Conservation (phyloP, 768 basidiomycete species). For the Exsudoporus frostii region DNA sequence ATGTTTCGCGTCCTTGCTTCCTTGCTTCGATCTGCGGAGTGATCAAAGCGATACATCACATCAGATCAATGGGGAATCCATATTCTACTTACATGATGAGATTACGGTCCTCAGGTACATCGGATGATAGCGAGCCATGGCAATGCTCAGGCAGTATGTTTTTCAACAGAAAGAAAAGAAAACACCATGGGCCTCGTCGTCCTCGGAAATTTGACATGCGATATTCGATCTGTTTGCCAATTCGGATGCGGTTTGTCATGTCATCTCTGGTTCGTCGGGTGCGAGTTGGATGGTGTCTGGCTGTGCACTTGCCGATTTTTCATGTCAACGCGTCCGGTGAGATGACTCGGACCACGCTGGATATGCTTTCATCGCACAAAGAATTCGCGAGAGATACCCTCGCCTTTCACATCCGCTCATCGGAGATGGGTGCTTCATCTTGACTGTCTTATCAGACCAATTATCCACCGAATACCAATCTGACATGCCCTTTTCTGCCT, state of each 20-base stretch:
- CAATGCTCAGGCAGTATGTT: neutral
- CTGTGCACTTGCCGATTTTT: neutral
- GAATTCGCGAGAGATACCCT: neutral
- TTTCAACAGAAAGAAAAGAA: neutral
- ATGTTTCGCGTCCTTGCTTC: constrained; percentile 10
- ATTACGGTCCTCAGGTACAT: constrained; percentile 8
- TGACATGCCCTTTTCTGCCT: neutral
- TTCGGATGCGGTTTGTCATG: neutral
- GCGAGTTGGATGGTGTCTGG: neutral
- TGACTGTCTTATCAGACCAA: constrained; percentile 6
- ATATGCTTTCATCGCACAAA: neutral
- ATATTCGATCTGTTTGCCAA: constrained; percentile 10
- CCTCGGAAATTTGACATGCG: constrained; percentile 25
- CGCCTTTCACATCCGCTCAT: neutral
- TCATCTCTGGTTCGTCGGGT: neutral
- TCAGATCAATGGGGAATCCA: constrained; percentile 18
- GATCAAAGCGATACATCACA: constrained; percentile 14
- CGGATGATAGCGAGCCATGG: neutral
- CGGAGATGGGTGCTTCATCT: constrained; percentile 12
- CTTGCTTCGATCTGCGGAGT: constrained; percentile 28
- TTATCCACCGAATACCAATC: constrained; percentile 1
- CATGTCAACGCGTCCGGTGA: neutral
- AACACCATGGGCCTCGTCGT: constrained; percentile 2
- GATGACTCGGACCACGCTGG: neutral
- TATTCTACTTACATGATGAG: neutral